Percentiles rank a stretch among this genome's conserved stretches.
These are phyloP conservation scores for Alternaria incomplexa DNA, from an alignment of 2,329 filamentous ascomycete genomes.

Conservation along the genomic window DNA sequence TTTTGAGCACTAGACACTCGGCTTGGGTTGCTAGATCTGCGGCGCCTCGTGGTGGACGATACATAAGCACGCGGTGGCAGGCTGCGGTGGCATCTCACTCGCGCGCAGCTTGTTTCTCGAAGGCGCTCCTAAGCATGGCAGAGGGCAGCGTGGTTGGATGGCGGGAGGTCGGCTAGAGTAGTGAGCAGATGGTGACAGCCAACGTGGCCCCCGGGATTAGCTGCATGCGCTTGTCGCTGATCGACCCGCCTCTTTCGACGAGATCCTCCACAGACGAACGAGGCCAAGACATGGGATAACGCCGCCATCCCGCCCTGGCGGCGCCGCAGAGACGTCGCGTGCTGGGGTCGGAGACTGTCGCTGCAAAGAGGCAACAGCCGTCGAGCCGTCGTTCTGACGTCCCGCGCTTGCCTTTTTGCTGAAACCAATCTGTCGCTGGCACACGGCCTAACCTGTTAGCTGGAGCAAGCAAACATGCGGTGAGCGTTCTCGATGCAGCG, in stretches of 20 bases:
- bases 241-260: slow-evolving; percentile 46
- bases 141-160: slow-evolving; percentile 18
- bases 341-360: slow-evolving; percentile 37
- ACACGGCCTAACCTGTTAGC: slow-evolving; percentile 29
- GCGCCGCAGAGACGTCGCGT: slow-evolving; percentile 38
- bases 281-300: slow-evolving; percentile 43
- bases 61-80: not conserved
- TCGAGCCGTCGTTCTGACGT: slow-evolving; percentile 30
- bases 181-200: slow-evolving; percentile 31
- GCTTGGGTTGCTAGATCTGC: slow-evolving; percentile 1
- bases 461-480: slow-evolving; percentile 30
- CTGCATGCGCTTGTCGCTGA: slow-evolving; percentile 49
- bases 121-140: slow-evolving; percentile 15
- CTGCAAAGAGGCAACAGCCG: slow-evolving; percentile 38
- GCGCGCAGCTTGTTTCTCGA: slow-evolving; percentile 30
- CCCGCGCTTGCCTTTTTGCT: slow-evolving; percentile 44
- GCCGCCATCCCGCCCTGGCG: slow-evolving; percentile 44
- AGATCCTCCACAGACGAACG: slow-evolving; percentile 47
- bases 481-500: slow-evolving; percentile 16
- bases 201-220: slow-evolving; percentile 50
- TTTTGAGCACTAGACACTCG: slow-evolving; percentile 3
- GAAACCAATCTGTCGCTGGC: slow-evolving; percentile 35
- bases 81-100: slow-evolving; percentile 24
- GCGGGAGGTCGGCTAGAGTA: slow-evolving; percentile 29
- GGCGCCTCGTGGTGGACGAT: not conserved